Conservation (phyloP, 257 asterid genomes). For the Perilla frutescens region DNA sequence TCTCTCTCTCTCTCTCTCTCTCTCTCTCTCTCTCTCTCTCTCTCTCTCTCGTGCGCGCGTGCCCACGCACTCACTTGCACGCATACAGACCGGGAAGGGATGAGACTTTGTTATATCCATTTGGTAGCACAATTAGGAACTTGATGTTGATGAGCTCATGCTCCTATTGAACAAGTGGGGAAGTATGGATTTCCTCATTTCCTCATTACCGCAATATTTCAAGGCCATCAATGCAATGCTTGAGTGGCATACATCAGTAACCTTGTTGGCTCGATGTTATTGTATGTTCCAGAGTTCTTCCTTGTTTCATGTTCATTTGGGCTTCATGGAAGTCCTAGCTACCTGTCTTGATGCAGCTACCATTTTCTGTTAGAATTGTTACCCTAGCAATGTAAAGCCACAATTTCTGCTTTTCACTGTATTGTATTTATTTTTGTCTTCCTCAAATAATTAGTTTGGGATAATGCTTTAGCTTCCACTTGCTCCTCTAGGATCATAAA, state of each 20-base stretch:
- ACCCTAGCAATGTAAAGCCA: not conserved
- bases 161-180: no score
- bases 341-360: not conserved
- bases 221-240: not conserved
- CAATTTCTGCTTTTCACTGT: not conserved
- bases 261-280: not conserved
- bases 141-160: no score
- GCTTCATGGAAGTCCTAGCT: conserved; percentile 1
- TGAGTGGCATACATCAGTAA: not conserved
- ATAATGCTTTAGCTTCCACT: not conserved
- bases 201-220: not conserved
- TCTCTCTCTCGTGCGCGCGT: no score
- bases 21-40: no score
- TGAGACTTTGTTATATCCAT: no score
- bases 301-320: not conserved
- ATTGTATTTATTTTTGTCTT: not conserved
- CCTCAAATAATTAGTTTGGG: not conserved
- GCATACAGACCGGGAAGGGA: no score
- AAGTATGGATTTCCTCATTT: no score
- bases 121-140: no score
- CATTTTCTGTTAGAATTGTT: conserved; percentile 8
- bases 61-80: no score
- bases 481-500: not conserved
- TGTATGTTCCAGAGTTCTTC: conserved; percentile 10
- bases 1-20: no score